phyloP scores from a whole-genome alignment of 139 green algal species.

The Nannochloris sp. region DNA sequence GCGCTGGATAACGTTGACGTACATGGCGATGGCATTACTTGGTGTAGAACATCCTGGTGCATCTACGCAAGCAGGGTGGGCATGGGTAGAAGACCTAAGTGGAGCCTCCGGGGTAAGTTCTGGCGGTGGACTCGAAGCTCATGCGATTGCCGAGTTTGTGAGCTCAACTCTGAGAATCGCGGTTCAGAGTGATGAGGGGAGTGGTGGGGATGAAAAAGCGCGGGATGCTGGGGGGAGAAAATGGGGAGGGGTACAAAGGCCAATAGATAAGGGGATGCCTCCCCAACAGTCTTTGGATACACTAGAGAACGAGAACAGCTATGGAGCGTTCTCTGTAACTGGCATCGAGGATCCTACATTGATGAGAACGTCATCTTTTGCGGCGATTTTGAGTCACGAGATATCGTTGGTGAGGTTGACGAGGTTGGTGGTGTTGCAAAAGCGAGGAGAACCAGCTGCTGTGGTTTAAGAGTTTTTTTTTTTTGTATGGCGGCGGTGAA shows the following conservation, averaged over 20 bases:
- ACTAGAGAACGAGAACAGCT: neutral
- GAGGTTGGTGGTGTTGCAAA: neutral
- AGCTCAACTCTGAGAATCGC: conserved; percentile 10
- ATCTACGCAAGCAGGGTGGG: conserved; percentile 10
- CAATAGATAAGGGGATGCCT: too few species aligned
- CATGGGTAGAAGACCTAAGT: conserved; percentile 12
- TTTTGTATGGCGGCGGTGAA: too few species aligned
- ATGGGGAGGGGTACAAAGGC: neutral
- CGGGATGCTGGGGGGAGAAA: neutral
- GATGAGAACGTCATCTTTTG: conserved; percentile 11
- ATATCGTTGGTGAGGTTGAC: conserved; percentile 13
- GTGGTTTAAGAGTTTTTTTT: too few species aligned
- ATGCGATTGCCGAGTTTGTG: conserved; percentile 32
- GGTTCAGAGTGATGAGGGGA: conserved; percentile 1
- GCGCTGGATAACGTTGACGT: conserved; percentile 44
- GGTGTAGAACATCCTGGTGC: conserved; percentile 47
- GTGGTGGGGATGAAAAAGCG: neutral
- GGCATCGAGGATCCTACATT: conserved; percentile 21
- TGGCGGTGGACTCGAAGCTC: conserved; percentile 10
- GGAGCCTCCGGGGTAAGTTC: neutral
- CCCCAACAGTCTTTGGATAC: too few species aligned
- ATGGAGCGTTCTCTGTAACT: neutral
- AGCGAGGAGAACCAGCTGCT: too few species aligned
- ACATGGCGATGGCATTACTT: conserved; percentile 60
- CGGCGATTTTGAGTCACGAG: conserved; percentile 23